These are phyloP conservation scores for Yamadazyma jaroonii DNA, from an alignment of 1,139 yeast genomes.

Conservation along the genomic window DNA sequence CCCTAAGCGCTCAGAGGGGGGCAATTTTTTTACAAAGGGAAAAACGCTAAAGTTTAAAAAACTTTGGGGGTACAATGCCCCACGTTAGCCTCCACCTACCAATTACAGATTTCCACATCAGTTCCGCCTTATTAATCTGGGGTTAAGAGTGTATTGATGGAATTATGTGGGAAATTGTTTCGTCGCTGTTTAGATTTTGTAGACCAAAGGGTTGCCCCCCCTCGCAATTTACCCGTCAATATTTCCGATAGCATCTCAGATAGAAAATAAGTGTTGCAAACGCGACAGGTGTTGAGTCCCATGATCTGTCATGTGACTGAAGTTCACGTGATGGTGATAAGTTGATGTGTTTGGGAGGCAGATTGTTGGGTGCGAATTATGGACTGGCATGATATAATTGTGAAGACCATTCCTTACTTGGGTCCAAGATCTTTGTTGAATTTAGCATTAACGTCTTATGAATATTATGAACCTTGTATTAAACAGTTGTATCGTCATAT, in stretches of 20 bases:
- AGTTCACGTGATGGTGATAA: too few species aligned
- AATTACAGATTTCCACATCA: too few species aligned
- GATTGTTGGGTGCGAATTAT: constrained; percentile 3
- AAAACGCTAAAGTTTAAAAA: too few species aligned
- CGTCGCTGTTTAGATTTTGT: too few species aligned
- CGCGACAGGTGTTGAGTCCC: too few species aligned
- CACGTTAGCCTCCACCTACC: too few species aligned
- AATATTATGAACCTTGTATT: constrained; percentile 35
- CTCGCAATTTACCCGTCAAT: too few species aligned
- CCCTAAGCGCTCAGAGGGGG: background rate
- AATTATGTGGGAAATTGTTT: too few species aligned
- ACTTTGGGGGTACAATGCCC: too few species aligned
- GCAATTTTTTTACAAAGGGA: too few species aligned
- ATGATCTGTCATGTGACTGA: background rate
- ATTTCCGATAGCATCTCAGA: background rate
- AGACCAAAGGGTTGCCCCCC: background rate
- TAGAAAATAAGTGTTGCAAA: background rate
- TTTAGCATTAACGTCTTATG: constrained; percentile 36
- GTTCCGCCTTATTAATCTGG: too few species aligned
- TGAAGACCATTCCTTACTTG: constrained; percentile 23
- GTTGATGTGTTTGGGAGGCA: background rate
- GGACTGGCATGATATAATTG: constrained; percentile 1
- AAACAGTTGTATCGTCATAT: constrained; percentile 29
- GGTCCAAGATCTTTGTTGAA: constrained; percentile 34
- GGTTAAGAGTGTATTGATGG: too few species aligned